Base-by-base conservation (phyloP, 352 stramenopile species). In the Globisporangium radiosum region DNA sequence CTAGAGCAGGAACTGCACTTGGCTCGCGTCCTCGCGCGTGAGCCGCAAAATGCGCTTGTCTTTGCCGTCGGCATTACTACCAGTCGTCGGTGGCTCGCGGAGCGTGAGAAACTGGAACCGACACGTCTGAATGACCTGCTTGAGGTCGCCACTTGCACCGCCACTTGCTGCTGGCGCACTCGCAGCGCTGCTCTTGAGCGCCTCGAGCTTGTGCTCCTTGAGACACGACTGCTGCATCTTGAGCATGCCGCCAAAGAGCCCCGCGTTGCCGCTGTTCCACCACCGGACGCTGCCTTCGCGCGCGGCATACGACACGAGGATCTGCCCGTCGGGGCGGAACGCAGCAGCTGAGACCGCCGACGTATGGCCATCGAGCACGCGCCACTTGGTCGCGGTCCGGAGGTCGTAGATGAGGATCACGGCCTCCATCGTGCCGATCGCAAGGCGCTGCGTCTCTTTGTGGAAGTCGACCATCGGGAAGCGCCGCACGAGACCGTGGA, bases 381-480 rank as follows among this genome's bases (percentile, higher is more conserved):
- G 80, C 87, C 87, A 96, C 59, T 96, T 96, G 17, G 84, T 96
- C 2, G 85, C 85, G 0, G 85, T 96, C 9, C 87, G 76, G 4
- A 96, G 58, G 59, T 96, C 87, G 64, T 94, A 96, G 51, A 96
- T 91, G 38, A 96, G 56, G 48, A 96, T 93, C 47, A 94, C 85
- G 2, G 85, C 84, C 7, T 95, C 87, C 80, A 95, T 91, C 7
- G 85, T 94, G 4, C 85, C 87, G 6, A 95, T 64, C 11, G 86
- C 87, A 5, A 96, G 72, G 6, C 87, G 80, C 66, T 96, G 87
- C 3, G 85, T 93, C 47, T 92, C 73, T 57, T 90, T 85, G 67
- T 96, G 87, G 56, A 96, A 96, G 50, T 92, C 84, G 1, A 94
- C 72, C 86, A 95, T 95, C 3, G 85, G 85, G 56, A 94, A 96